Percentiles rank a stretch among this genome's conserved stretches.
Conservation (phyloP, 352 stramenopile species). For the Vaucheria bursata region DNA sequence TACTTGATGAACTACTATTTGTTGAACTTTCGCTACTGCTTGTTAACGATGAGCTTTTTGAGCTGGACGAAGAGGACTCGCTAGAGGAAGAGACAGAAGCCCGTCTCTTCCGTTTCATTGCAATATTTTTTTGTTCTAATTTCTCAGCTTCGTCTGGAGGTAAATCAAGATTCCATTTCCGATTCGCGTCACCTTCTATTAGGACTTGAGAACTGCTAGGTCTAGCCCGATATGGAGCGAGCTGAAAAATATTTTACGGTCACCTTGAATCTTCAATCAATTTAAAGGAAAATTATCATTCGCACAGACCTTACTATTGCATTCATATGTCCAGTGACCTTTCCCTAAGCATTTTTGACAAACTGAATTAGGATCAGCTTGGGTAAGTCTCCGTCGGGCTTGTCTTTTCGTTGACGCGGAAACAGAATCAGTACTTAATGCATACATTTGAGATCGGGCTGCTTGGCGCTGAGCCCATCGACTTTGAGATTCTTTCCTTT, state of each 20-base stretch:
- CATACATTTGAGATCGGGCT: neutral
- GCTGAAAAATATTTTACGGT: too few relatives aligned
- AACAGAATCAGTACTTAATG: neutral
- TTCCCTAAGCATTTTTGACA: neutral
- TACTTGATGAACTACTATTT: neutral
- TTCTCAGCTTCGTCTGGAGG: neutral
- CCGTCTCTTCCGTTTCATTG: neutral
- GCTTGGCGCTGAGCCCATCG: neutral
- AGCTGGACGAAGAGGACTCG: too few relatives aligned
- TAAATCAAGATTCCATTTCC: neutral
- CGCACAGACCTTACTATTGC: conserved; percentile 3
- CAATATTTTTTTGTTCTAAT: neutral
- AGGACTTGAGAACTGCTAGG: neutral
- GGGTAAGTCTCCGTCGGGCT: neutral
- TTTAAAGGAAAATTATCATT: too few relatives aligned
- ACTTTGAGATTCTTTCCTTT: neutral
- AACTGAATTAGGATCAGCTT: neutral
- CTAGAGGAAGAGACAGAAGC: too few relatives aligned
- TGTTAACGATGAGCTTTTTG: too few relatives aligned
- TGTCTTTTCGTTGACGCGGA: neutral
- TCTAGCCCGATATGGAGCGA: neutral
- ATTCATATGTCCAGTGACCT: conserved; percentile 2
- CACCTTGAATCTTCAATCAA: too few relatives aligned
- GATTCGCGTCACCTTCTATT: neutral
- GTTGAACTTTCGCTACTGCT: neutral